Conservation (phyloP, 2,329 filamentous ascomycete genomes). For the Sarocladium strictum region DNA sequence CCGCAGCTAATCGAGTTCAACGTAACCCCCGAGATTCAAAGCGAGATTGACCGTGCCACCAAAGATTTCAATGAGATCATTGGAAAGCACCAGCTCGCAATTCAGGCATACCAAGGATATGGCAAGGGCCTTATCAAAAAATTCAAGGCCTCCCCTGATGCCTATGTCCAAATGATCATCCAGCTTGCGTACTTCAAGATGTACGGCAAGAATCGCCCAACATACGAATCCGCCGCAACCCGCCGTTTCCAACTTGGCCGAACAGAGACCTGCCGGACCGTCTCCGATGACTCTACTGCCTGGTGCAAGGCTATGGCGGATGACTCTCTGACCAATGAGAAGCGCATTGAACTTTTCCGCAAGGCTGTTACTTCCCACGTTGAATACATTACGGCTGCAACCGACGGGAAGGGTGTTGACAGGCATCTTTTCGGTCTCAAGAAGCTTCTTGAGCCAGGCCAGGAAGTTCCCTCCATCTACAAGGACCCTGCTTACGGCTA, state of each 20-base stretch:
- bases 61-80: constrained; percentile 79
- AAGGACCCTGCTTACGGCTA: constrained; percentile 82
- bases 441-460: constrained; percentile 74
- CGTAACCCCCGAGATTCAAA: constrained; percentile 65
- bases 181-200: constrained; percentile 98
- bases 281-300: constrained; percentile 84
- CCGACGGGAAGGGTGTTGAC: constrained; percentile 90
- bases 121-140: constrained; percentile 99
- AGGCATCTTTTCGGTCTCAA: constrained; percentile 96
- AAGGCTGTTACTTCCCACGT: constrained; percentile 76
- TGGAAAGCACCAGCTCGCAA: constrained; percentile 79
- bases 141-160: constrained; percentile 96
- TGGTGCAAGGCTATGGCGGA: constrained; percentile 89
- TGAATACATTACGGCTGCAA: constrained; percentile 85
- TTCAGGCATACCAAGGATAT: constrained; percentile 95
- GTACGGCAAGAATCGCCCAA: constrained; percentile 96
- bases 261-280: constrained; percentile 90
- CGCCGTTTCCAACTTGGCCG: constrained; percentile 94
- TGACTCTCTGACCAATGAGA: constrained; percentile 53
- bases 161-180: constrained; percentile 97
- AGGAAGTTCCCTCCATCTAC: constrained; percentile 78
- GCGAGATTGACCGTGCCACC: constrained; percentile 72
- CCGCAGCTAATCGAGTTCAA: constrained; percentile 74
- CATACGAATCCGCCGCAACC: constrained; percentile 93
- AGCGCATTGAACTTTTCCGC: constrained; percentile 70